Evolutionary conservation across 148 eudicot species (phyloP), one percentile per base, ranked within the genome.

Genomic region (Rhododendron henanense): DNA sequence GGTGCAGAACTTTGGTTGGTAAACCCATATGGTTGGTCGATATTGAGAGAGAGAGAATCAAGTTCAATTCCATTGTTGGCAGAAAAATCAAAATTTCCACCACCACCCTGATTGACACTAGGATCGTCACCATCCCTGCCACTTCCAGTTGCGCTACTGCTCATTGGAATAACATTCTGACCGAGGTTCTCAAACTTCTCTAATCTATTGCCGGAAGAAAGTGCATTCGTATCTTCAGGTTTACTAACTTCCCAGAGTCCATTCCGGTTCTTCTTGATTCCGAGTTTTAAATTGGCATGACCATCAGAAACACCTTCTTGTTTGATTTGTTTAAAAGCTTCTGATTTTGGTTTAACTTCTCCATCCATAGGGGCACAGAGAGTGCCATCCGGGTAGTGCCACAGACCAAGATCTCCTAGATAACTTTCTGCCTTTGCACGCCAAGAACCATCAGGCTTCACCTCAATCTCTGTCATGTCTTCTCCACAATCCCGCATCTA

Each of bases 381-480:
- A 47, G 88, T 90, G 75, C 97, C 93, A 85, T 94, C 94, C 28
- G 95, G 93, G 25, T 90, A 84, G 86, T 91, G 97, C 97, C 95
- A 94, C 47, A 90, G 87, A 53, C 88, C 88, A 81, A 92, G 94
- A 89, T 90, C 91, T 86, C 88, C 90, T 81, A 91, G 92, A 87
- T 93, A 93, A 89, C 86, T 90, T 50, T 92, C 98, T 73, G 88
- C 79, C 86, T 94, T 97, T n/a, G 92, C 98, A 88, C 98, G 99
- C 99, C 99, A 97, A 81, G 96, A 93, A 87, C 99, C 99, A 91
- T 97, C 98, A 91, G 98, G 96, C 86, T 95, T 97, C 74, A 92
- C 96, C 89, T 97, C 98, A 79, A 97, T 92, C 88, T 97, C 99
- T 55, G 94, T 92, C 83, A 93, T 88, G 83, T 97, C 99, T 88